Base-by-base conservation (phyloP, 2,329 filamentous ascomycete species). In the Ceratocystiopsis minuta region DNA sequence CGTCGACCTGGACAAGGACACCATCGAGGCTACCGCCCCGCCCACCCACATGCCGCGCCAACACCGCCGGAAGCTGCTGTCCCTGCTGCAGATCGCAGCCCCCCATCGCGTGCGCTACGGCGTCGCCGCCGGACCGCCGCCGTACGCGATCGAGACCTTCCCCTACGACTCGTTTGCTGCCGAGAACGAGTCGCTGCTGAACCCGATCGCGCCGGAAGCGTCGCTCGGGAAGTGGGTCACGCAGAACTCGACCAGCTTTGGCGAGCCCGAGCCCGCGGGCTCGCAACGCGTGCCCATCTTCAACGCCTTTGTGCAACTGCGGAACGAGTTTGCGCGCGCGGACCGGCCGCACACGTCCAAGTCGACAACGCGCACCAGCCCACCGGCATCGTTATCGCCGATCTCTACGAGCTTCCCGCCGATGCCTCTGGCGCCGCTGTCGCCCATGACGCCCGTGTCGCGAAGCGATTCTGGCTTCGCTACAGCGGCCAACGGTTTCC, bases 401-500 rank as follows among this genome's bases (percentile, higher is more conserved):
- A 68, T 81, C 2, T 93, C 84, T 2, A 71, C 72, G 32, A 75
- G 73, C 50, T 94, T 93, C 55, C 80, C 84, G 10, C 72, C 77
- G 0, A 65, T 84, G 59, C 80, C 82, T 4, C 71, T 72, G 3
- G 88, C 83, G 3, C 80, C 83, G 0, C 73, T 82, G n/a, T 93
- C 86, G 6, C 73, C 82, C 4, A 71, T 72, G 3, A 88, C 83
- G 3, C 80, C 83, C 0, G 73, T 82, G n/a, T 93, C 86, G 6
- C 73, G 86, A 15, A 92, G 80, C 53, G 90, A 98, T 55, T 95
- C 88, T 5, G 88, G 85, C 2, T 92, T 90, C 58, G 82, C 84
- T 33, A 65, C 94, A 43, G 79, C 87, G 48, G 20, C 20, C 20
- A 20, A 20, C 20, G 20, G 20, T 7, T 20, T 4, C 20, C 20